phyloP scores from a whole-genome alignment of 1,284 basidiomycete genomes.

The Melampsora larici-populina region DNA sequence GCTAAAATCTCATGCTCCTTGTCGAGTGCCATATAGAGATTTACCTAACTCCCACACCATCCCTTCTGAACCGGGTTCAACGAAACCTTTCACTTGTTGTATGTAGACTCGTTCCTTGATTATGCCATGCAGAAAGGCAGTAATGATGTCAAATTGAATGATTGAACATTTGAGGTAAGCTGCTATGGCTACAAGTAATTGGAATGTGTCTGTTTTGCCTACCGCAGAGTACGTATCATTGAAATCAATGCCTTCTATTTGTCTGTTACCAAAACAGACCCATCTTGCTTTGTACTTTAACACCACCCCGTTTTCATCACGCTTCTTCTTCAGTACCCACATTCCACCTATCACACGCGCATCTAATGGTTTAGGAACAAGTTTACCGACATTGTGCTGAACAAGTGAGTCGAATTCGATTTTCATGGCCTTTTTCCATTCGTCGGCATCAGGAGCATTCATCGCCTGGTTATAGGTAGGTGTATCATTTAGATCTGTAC shows the following conservation, averaged over 20 bases:
- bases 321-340: background rate
- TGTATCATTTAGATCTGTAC: too few species aligned
- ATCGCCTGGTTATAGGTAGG: background rate
- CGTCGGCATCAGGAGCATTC: background rate
- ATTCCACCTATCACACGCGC: background rate
- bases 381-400: background rate
- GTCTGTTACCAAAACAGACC: background rate
- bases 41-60: conserved; percentile 3
- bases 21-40: conserved; percentile 12
- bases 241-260: background rate
- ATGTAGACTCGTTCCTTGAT: background rate
- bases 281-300: background rate
- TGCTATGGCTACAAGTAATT: background rate
- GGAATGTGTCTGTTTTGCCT: background rate
- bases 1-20: conserved; percentile 1
- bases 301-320: background rate
- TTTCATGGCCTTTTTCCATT: conserved; percentile 1
- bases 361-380: background rate
- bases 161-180: background rate
- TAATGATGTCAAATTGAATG: background rate
- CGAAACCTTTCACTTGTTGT: background rate
- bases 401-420: background rate
- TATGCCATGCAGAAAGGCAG: conserved; percentile 9
- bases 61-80: background rate
- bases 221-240: background rate